Evolutionary conservation across 192 early-diverging fungal species (phyloP).

Genomic region (Glomus cerebriforme): DNA sequence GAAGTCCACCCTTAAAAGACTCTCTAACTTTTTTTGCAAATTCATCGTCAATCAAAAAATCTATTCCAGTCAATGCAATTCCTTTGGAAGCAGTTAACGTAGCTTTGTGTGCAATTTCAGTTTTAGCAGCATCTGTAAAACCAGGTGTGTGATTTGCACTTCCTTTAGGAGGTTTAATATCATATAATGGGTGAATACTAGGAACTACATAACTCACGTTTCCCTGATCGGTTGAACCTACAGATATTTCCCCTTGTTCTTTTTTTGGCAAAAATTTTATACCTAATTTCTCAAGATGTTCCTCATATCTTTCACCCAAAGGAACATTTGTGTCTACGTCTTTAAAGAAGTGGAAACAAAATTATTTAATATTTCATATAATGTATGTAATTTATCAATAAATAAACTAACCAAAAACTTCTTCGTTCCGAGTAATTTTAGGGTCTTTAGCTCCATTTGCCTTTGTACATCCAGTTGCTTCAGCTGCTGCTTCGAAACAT

Average conservation of each 20-base stretch:
- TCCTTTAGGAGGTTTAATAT: conserved; percentile 30
- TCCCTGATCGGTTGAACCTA: conserved; percentile 71
- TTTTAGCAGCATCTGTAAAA: conserved; percentile 62
- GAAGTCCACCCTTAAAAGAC: conserved; percentile 25
- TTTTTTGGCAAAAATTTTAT: conserved; percentile 31
- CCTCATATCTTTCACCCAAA: conserved; percentile 38
- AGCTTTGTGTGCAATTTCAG: conserved; percentile 56
- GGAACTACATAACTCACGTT: conserved; percentile 70
- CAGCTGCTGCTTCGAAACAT: conserved; percentile 65
- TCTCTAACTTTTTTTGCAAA: conserved; percentile 49
- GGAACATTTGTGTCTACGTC: neutral
- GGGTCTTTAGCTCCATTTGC: conserved; percentile 50
- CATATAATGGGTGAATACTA: conserved; percentile 43
- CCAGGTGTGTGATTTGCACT: conserved; percentile 60
- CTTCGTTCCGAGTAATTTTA: conserved; percentile 51
- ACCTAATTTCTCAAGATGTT: conserved; percentile 42
- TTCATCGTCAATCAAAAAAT: conserved; percentile 50
- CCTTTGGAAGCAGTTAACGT: conserved; percentile 57
- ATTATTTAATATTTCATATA: conserved; percentile 31
- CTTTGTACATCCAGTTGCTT: conserved; percentile 52
- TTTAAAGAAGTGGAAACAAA: conserved; percentile 4
- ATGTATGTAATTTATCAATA: conserved; percentile 23
- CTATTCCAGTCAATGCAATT: conserved; percentile 50
- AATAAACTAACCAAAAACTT: conserved; percentile 56
- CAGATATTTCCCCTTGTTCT: conserved; percentile 29